A percentile compares a stretch with the other conserved stretches of the same genome.
Conservation (phyloP, 192 early-diverging fungal species). For the Neocallimastix lanati region DNA sequence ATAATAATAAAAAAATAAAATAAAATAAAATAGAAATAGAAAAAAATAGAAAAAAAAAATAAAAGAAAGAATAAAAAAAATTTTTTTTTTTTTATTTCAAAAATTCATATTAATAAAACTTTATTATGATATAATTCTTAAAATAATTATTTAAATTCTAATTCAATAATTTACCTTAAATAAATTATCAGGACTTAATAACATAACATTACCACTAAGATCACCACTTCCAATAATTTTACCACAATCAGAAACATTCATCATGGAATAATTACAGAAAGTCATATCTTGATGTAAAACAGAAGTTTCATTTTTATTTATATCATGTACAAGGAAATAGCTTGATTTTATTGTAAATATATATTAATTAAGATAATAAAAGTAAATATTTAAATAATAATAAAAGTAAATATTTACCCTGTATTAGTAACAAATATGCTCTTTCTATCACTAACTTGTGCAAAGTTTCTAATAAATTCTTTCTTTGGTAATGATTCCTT, state of each 20-base stretch:
- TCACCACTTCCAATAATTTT: slow-evolving; percentile 28
- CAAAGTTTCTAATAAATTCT: slow-evolving; percentile 29
- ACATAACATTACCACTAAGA: slow-evolving; percentile 26
- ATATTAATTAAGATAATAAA: no score
- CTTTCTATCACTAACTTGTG: slow-evolving; percentile 6
- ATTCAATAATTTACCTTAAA: slow-evolving; percentile 8
- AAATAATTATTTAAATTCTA: no score
- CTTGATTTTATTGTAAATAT: not conserved
- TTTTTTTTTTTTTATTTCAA: no score
- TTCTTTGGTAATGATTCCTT: not conserved
- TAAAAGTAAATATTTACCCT: slow-evolving; percentile 15
- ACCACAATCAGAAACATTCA: slow-evolving; percentile 29
- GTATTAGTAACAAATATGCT: slow-evolving; percentile 18
- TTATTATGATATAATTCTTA: no score
- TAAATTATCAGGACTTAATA: slow-evolving; percentile 17
- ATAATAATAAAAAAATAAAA: no score
- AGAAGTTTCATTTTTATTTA: not conserved
- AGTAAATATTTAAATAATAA: no score
- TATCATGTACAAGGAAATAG: not conserved
- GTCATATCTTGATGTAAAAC: slow-evolving; percentile 9
- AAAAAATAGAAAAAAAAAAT: no score
- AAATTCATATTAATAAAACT: no score
- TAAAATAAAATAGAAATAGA: no score
- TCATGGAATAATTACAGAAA: slow-evolving; percentile 27
- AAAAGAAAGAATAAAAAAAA: no score